Percentiles rank a stretch among this genome's conserved stretches.
phyloP scores from a whole-genome alignment of 768 basidiomycete genomes.

The Boletus bicolor region DNA sequence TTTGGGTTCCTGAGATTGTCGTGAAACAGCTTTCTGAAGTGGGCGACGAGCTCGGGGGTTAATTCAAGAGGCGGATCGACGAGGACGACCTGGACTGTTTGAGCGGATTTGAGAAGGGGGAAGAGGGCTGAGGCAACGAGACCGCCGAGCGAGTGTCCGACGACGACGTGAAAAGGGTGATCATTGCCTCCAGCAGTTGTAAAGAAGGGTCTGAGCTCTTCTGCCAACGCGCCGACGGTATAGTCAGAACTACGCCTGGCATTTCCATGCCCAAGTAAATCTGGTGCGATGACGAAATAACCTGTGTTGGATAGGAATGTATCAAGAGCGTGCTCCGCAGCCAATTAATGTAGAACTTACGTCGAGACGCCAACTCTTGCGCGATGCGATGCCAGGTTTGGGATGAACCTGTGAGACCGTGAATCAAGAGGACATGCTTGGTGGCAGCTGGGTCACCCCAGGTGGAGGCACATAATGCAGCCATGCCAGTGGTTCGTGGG shows the following conservation, averaged over 20 bases:
- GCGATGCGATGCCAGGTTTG: constrained; percentile 16
- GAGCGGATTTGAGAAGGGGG: constrained; percentile 8
- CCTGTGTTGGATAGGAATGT: constrained; percentile 8
- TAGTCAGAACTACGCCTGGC: constrained; percentile 8
- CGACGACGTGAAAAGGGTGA: constrained; percentile 10
- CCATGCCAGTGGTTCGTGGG: neutral
- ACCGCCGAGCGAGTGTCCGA: constrained; percentile 24
- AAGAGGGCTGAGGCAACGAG: constrained; percentile 14
- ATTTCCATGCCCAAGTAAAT: constrained; percentile 21
- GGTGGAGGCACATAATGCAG: constrained; percentile 5
- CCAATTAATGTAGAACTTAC: neutral
- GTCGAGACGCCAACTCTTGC: constrained; percentile 14
- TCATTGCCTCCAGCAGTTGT: neutral
- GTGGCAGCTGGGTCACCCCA: constrained; percentile 20
- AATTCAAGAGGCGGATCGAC: constrained; percentile 18
- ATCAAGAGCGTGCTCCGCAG: neutral
- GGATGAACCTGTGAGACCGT: constrained; percentile 16
- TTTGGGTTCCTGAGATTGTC: neutral
- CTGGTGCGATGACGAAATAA: constrained; percentile 24
- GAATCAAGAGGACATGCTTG: constrained; percentile 20
- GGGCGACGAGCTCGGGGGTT: neutral
- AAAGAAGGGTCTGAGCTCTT: constrained; percentile 15
- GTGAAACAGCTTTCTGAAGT: neutral
- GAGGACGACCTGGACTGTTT: constrained; percentile 13
- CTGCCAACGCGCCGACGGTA: constrained; percentile 10